Conservation (phyloP, 306 rosid species). For the Casuarina equisetifolia region DNA sequence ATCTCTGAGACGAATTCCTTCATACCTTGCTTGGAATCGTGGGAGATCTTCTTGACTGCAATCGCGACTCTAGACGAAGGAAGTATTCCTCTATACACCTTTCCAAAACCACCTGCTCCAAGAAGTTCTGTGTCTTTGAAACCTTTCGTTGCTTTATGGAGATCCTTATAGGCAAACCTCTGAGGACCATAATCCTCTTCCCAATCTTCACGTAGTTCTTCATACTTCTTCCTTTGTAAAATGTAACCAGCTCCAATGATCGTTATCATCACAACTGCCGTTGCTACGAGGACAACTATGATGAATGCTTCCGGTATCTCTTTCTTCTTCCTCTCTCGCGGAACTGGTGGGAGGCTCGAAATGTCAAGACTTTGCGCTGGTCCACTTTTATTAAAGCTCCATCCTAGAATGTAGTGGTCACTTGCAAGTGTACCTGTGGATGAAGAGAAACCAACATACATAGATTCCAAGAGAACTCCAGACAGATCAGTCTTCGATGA, state of each 20-base stretch:
- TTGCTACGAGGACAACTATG: not conserved
- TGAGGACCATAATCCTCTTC: slow-evolving; percentile 61
- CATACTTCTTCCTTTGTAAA: slow-evolving; percentile 16
- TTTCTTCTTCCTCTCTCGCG: not conserved
- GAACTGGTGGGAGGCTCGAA: slow-evolving; percentile 16
- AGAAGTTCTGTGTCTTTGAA: slow-evolving; percentile 20
- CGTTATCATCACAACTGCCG: not conserved
- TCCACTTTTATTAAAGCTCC: slow-evolving; percentile 39
- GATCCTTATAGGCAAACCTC: slow-evolving; percentile 14
- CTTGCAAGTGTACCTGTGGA: slow-evolving; percentile 25
- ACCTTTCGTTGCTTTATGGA: slow-evolving; percentile 17
- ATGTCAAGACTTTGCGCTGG: slow-evolving; percentile 24
- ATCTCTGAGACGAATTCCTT: slow-evolving; percentile 23
- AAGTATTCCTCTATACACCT: slow-evolving; percentile 24
- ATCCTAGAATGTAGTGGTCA: slow-evolving; percentile 31
- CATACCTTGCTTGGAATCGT: slow-evolving; percentile 26
- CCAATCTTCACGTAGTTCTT: slow-evolving; percentile 67
- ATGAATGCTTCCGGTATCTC: not conserved
- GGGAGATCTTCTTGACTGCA: slow-evolving; percentile 23
- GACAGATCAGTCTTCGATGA: not conserved
- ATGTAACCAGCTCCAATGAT: not conserved
- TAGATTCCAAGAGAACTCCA: not conserved
- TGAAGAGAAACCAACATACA: slow-evolving; percentile 43
- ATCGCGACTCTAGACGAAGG: slow-evolving; percentile 9
- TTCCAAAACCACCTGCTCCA: slow-evolving; percentile 29